A percentile compares a stretch with the other conserved stretches of the same genome.
phyloP scores from a whole-genome alignment of 768 basidiomycete genomes.

The Mrakia gelida region DNA sequence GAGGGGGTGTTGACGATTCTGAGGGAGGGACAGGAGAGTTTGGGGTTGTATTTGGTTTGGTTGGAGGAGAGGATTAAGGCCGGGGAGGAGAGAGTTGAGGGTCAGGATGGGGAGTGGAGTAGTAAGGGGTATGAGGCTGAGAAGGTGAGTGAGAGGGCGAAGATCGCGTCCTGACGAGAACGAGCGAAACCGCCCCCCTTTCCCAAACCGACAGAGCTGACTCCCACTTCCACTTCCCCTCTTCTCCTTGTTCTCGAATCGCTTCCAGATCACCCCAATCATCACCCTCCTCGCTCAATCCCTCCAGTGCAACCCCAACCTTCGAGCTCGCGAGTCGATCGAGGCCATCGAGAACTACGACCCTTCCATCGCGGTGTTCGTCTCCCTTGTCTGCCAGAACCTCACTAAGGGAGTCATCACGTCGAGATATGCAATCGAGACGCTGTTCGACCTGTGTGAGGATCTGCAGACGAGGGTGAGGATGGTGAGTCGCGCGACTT shows the following conservation, averaged over 20 bases:
- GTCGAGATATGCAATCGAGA: neutral
- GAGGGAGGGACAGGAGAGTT: neutral
- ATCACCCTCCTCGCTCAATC: neutral
- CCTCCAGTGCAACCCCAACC: neutral
- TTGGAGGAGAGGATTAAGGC: neutral
- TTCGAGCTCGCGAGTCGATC: neutral
- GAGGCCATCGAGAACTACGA: neutral
- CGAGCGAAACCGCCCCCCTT: too few relatives aligned
- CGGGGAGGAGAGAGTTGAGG: neutral
- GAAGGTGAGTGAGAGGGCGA: too few relatives aligned
- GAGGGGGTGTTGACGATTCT: neutral
- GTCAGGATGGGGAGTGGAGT: neutral
- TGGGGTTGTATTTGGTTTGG: neutral
- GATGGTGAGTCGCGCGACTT: neutral
- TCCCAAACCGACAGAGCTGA: too few relatives aligned
- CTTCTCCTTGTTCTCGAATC: neutral
- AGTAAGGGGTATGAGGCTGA: neutral
- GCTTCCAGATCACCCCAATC: neutral
- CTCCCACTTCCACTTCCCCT: too few relatives aligned
- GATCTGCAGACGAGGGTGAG: neutral
- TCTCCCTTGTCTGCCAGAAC: neutral
- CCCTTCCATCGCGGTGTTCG: neutral
- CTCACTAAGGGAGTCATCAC: neutral
- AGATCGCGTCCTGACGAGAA: too few relatives aligned
- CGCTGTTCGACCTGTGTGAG: neutral